Base-by-base conservation (phyloP, 148 eudicot species). In the Rhododendron mucronatum region DNA sequence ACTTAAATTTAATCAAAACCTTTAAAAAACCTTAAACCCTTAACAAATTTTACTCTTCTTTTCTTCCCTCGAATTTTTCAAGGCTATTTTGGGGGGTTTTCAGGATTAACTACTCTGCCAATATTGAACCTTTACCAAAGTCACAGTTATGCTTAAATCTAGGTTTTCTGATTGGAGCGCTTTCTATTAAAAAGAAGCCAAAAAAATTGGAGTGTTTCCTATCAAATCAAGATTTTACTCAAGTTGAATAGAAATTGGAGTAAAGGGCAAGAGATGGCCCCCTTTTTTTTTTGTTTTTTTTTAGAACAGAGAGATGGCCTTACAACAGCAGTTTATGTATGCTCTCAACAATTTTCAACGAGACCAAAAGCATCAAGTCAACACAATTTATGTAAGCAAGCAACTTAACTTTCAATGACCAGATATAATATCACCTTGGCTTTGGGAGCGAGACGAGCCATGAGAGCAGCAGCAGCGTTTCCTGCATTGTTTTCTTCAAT, bases 401-500 rank as follows among this genome's bases (percentile, higher is more conserved):
- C 30, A 82, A 15, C 84, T 55, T 55, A 5, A 55, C 20, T 53
- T 53, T 23, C 71, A 85, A 50, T 51, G 28, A 75, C 28, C 84
- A 44, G 44, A 78, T 61, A n/a, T 26, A 4, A 84, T 28, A 69
- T 86, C 89, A 97, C 99, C 96, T 97, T 97, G 39, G 99, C 98
- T 91, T 95, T 97, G 23, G 99, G 99, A 86, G 99, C 98, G 48
- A 97, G 96, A 83, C 95, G 91, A 85, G 99, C 99, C 99, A 97
- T 97, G 85, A 97, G 98, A 74, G 99, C 99, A 26, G 99, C 99
- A 55, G 99, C 99, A 39, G 99, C 99, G 90, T 97, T 97, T 39
- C 99, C 99, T 33, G 99, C 99, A 90, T 97, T 97, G 85, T 97
- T 97, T 87, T 97, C 99, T 87, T 97, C 99, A 71, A 97, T 92